Evolutionary conservation across 129 eudicot genomes (phyloP), one percentile per base, ranked within the genome.

Genomic region (Artemisia argyi): DNA sequence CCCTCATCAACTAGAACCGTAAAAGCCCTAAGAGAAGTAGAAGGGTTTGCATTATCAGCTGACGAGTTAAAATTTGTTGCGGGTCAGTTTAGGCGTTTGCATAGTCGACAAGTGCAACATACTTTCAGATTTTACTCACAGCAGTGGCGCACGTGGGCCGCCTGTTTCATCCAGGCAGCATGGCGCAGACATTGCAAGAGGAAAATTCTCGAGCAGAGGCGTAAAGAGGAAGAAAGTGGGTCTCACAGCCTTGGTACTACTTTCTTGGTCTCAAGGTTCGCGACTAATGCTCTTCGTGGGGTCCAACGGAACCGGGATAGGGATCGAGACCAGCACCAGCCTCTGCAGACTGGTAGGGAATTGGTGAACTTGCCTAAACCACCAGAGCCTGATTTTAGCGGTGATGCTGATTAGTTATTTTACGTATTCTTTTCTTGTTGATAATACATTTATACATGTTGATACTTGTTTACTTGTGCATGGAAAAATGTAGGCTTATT

Each of bases 101-200:
- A 92, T 77, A 92, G 98, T 51, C 67, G 98, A 71, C 95, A 89
- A 69, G 98, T 92, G 39, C 96, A 92, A 22, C 98, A 89, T 75
- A 92, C 98, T 11, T 92, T 92, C 73, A 84, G 98, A 2, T 92
- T 92, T 76, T 87, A 89, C 76, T 92, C 96, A 5, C 96, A 86
- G 59, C 98, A 89, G 67, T 92, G 96, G 98, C 83, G 91, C 69
- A 89, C 98, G 2, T 92, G 98, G 98, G 98, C 88, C 0, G 96
- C 97, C 2, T 87, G 97, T 53, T 92, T 89, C 39, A 85, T 92
- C 44, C 97, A 92, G 80, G 96, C 96, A 0, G 96, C 96, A 0
- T 92, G 97, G 97, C 80, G 94, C 12, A 59, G 96, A 18, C 84
- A 92, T 35, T 83, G 85, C 61, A 88, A 83, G 66, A 69, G 96